Evolutionary conservation across 345 rosid genomes (phyloP).

Genomic region (Gossypium arboreum): DNA sequence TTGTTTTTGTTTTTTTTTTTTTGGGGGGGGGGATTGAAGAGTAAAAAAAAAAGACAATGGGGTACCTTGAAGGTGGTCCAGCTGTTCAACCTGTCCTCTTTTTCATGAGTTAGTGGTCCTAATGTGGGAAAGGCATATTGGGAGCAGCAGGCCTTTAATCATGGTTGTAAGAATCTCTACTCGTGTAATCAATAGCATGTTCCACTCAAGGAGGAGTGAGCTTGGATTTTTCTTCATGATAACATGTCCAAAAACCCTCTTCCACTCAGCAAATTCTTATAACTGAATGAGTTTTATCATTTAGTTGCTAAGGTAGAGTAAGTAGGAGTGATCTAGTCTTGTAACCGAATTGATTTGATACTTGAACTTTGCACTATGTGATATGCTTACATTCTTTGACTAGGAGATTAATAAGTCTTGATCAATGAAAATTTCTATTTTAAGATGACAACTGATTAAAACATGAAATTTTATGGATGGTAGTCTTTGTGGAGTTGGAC

Average conservation of each 20-base stretch:
- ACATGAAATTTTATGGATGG: background rate
- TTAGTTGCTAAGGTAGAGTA: slow-evolving; percentile 5
- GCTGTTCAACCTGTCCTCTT: slow-evolving; percentile 21
- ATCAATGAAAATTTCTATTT: background rate
- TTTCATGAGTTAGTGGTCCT: slow-evolving; percentile 47
- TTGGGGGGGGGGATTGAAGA: background rate
- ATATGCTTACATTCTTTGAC: background rate
- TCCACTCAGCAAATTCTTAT: background rate
- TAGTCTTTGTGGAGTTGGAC: too few relatives aligned
- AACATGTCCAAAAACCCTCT: background rate
- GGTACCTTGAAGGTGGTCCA: slow-evolving; percentile 37
- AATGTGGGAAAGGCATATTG: slow-evolving; percentile 25
- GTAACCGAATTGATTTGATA: background rate
- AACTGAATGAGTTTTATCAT: background rate
- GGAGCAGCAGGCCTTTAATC: slow-evolving; percentile 25
- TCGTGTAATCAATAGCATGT: slow-evolving; percentile 20
- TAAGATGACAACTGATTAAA: background rate
- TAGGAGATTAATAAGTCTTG: background rate
- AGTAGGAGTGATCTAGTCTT: background rate
- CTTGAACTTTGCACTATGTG: background rate
- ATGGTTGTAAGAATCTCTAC: slow-evolving; percentile 27
- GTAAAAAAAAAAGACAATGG: background rate
- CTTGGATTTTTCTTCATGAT: background rate
- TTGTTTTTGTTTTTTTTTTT: background rate
- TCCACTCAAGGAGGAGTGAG: slow-evolving; percentile 7